phyloP scores from a whole-genome alignment of 371 early-diverging fungal genomes.

The Mucor plumbeus region DNA sequence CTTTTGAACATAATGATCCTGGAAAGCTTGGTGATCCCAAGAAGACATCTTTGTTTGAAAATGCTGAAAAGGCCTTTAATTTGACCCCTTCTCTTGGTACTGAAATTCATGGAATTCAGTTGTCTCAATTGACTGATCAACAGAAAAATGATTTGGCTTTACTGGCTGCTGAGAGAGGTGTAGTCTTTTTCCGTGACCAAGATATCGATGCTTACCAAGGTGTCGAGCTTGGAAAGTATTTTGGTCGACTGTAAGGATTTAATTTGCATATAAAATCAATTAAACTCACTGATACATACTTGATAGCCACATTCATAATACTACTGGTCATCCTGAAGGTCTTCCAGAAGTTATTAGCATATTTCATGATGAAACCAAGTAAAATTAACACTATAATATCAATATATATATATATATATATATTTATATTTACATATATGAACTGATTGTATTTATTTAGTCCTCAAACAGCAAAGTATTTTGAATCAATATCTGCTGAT shows the following conservation, averaged over 20 bases:
- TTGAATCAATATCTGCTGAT: constrained; percentile 10
- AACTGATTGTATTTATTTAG: background rate
- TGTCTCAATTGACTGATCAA: constrained; percentile 55
- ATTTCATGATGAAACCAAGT: constrained; percentile 22
- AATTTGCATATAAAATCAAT: no score
- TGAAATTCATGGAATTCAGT: constrained; percentile 57
- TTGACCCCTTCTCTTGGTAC: constrained; percentile 63
- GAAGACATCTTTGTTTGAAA: constrained; percentile 54
- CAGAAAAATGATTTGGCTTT: constrained; percentile 61
- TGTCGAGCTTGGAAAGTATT: constrained; percentile 54
- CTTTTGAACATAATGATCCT: constrained; percentile 31
- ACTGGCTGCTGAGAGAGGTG: constrained; percentile 63
- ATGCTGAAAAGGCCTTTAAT: constrained; percentile 56
- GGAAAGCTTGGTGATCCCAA: constrained; percentile 57
- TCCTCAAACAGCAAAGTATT: background rate
- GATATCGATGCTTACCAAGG: constrained; percentile 56
- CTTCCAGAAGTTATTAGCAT: constrained; percentile 23
- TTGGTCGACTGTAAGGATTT: constrained; percentile 35
- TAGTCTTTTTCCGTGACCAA: constrained; percentile 68
- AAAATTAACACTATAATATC: background rate
- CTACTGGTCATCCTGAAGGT: constrained; percentile 15
- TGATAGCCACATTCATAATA: constrained; percentile 24
- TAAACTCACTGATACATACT: no score
- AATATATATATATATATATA: no score
- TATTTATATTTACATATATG: no score